Evolutionary conservation across 371 early-diverging fungal genomes (phyloP).

Genomic region (Mucor piriformis): DNA sequence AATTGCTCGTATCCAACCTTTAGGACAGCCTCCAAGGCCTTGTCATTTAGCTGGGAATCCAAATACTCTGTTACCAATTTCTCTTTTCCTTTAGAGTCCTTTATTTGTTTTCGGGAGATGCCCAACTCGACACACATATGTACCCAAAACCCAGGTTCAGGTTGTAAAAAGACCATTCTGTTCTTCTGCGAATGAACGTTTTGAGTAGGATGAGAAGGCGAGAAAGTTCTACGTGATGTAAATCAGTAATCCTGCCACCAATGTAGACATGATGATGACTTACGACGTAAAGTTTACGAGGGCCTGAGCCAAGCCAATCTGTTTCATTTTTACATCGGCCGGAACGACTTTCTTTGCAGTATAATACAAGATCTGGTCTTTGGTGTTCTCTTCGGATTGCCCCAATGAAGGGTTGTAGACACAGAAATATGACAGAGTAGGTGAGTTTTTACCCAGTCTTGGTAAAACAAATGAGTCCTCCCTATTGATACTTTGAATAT

Average conservation of each 20-base stretch:
- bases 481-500: constrained; percentile 3
- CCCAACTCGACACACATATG: constrained; percentile 72
- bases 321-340: constrained; percentile 79
- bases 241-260: no score
- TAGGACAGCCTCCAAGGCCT: constrained; percentile 54
- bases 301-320: constrained; percentile 83
- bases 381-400: constrained; percentile 67
- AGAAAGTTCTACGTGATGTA: constrained; percentile 60
- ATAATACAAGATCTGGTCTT: constrained; percentile 82
- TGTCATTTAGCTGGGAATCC: constrained; percentile 63
- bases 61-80: constrained; percentile 63
- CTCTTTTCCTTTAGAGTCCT: constrained; percentile 61
- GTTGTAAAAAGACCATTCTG: constrained; percentile 67
- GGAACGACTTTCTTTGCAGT: constrained; percentile 71
- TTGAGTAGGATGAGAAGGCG: constrained; percentile 62
- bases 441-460: constrained; percentile 44
- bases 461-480: constrained; percentile 1
- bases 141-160: constrained; percentile 79
- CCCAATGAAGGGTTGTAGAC: constrained; percentile 79
- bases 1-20: constrained; percentile 67
- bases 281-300: constrained; percentile 80
- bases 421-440: constrained; percentile 68
- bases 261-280: background rate
- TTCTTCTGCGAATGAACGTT: constrained; percentile 76
- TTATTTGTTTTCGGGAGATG: constrained; percentile 49